These are phyloP conservation scores for Quercus tomentella DNA, from an alignment of 331 rosid species.

Conservation along the genomic window DNA sequence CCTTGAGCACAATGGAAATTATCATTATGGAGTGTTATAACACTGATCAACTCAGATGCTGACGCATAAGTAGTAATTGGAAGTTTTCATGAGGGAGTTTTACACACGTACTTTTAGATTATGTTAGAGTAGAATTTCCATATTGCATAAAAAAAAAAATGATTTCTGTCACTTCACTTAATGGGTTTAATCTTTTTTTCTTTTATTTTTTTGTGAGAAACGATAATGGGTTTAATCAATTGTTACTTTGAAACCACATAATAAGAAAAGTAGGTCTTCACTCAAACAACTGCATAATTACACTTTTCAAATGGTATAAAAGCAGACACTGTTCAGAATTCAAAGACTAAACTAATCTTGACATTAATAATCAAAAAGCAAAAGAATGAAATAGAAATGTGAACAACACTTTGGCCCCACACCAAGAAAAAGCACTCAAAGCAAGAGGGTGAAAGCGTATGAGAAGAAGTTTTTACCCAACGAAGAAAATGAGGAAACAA, in stretches of 20 bases:
- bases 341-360: background rate
- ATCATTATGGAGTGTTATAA: background rate
- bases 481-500: background rate
- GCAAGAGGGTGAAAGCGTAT: slow-evolving; percentile 14
- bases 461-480: background rate
- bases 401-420: slow-evolving; percentile 15
- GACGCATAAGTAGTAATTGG: background rate
- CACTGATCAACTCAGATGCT: background rate
- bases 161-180: slow-evolving; percentile 13
- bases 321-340: background rate
- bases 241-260: slow-evolving; percentile 7
- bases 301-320: slow-evolving; percentile 1
- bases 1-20: background rate
- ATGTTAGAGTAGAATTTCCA: accelerated
- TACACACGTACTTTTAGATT: accelerated
- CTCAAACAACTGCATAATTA: slow-evolving; percentile 4
- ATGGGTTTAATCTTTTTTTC: background rate
- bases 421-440: slow-evolving; percentile 35
- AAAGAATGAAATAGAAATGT: slow-evolving; percentile 15
- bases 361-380: slow-evolving; percentile 9
- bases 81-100: accelerated
- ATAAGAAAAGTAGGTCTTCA: background rate
- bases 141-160: too few relatives aligned
- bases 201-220: too few relatives aligned
- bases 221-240: background rate